phyloP scores from a whole-genome alignment of 805 yeast genomes.

The Schwanniomyces vanrijiae region DNA sequence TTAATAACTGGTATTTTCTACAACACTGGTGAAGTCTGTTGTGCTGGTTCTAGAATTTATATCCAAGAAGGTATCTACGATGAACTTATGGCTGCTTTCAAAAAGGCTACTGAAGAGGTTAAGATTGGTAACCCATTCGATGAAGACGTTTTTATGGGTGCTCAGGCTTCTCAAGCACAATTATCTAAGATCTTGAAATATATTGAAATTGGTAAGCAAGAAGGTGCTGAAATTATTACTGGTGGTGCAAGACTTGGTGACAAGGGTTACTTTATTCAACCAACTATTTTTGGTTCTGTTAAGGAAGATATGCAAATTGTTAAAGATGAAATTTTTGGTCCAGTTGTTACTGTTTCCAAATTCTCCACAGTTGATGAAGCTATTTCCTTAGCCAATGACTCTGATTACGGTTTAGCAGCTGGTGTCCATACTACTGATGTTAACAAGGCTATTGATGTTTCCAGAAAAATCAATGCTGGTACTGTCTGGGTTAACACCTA shows the following conservation, averaged over 20 bases:
- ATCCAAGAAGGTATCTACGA: conserved; percentile 86
- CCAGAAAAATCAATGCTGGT: conserved; percentile 79
- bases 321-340: conserved; percentile 92
- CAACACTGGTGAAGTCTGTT: conserved; percentile 95
- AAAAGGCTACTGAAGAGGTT: conserved; percentile 52
- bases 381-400: conserved; percentile 72
- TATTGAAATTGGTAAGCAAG: conserved; percentile 73
- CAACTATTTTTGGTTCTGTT: conserved; percentile 86
- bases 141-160: conserved; percentile 80
- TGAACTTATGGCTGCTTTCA: conserved; percentile 63
- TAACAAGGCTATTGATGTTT: conserved; percentile 71
- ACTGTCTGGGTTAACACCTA: conserved; percentile 90
- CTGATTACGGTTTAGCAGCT: conserved; percentile 86
- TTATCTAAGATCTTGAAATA: conserved; percentile 73
- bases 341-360: conserved; percentile 82
- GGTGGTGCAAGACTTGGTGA: conserved; percentile 80
- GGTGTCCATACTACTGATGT: conserved; percentile 82
- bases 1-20: conserved; percentile 82
- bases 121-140: conserved; percentile 86
- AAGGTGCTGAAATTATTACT: conserved; percentile 79
- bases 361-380: conserved; percentile 84
- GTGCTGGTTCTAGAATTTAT: conserved; percentile 90
- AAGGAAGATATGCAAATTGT: conserved; percentile 71
- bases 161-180: conserved; percentile 84
- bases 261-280: conserved; percentile 71